Evolutionary conservation across 345 rosid species (phyloP).

Genomic region (Cardamine resedifolia): DNA sequence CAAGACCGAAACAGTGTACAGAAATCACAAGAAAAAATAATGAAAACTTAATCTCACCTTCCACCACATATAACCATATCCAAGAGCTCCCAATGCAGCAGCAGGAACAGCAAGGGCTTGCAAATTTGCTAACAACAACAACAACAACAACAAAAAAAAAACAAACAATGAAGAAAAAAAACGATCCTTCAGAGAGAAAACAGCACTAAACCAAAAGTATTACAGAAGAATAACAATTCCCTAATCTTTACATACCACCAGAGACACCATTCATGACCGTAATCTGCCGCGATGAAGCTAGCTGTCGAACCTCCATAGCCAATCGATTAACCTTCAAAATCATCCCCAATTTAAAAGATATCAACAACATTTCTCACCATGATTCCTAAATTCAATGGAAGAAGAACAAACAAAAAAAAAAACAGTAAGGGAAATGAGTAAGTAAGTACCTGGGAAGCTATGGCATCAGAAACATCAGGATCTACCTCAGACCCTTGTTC

Average conservation of each 20-base stretch:
- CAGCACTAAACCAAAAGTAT: not conserved
- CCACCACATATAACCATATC: slow-evolving; percentile 99
- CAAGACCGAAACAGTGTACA: not conserved
- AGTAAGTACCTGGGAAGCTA: slow-evolving; percentile 71
- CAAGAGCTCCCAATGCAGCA: slow-evolving; percentile 82
- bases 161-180: not conserved
- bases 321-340: slow-evolving; percentile 56
- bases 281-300: slow-evolving; percentile 67
- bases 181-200: not conserved
- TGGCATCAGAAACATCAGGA: slow-evolving; percentile 54
- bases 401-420: not conserved
- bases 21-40: not conserved
- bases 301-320: slow-evolving; percentile 67
- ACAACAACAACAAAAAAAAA: not conserved
- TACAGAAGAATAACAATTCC: slow-evolving; percentile 1
- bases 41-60: slow-evolving; percentile 51
- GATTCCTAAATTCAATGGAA: not conserved
- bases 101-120: slow-evolving; percentile 67
- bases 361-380: not conserved
- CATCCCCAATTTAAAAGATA: not conserved
- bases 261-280: slow-evolving; percentile 74
- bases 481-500: slow-evolving; percentile 62
- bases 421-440: not conserved
- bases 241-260: slow-evolving; percentile 40
- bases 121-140: slow-evolving; percentile 22